A percentile compares a stretch with the other conserved stretches of the same genome.
These are phyloP conservation scores for Cutaneotrichosporon arboriforme DNA, from an alignment of 1,284 basidiomycete species.

Conservation along the genomic window DNA sequence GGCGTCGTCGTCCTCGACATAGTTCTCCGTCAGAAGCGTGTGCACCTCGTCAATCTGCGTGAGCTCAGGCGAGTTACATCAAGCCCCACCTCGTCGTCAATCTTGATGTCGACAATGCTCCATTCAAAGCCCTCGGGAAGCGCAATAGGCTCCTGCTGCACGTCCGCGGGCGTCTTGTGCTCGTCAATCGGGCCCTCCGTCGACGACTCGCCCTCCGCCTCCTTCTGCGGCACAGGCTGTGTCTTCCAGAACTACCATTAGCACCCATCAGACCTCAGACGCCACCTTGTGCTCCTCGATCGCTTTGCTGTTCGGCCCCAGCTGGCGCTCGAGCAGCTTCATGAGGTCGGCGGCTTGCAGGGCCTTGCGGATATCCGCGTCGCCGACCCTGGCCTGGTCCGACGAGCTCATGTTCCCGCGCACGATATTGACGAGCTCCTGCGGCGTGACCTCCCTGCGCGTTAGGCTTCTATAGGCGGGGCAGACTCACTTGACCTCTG, in stretches of 20 bases:
- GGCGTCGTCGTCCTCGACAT: slow-evolving; percentile 95
- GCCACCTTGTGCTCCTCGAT: slow-evolving; percentile 80
- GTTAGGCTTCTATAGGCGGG: not conserved
- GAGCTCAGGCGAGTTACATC: not conserved
- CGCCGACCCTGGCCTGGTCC: slow-evolving; percentile 1
- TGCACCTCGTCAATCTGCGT: slow-evolving; percentile 82
- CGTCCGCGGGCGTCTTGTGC: slow-evolving; percentile 67
- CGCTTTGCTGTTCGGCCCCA: slow-evolving; percentile 61
- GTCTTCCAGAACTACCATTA: slow-evolving; percentile 79
- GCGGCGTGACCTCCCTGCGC: slow-evolving; percentile 4
- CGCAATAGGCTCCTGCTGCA: slow-evolving; percentile 79
- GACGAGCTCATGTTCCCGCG: slow-evolving; percentile 10
- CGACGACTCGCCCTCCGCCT: slow-evolving; percentile 51
- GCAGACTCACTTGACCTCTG: not conserved
- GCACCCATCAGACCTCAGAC: slow-evolving; percentile 13
- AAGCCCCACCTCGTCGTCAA: slow-evolving; percentile 61
- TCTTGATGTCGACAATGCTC: slow-evolving; percentile 74
- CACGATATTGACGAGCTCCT: slow-evolving; percentile 11
- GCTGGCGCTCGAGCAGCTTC: slow-evolving; percentile 47
- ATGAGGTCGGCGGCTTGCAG: slow-evolving; percentile 47
- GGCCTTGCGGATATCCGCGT: slow-evolving; percentile 44
- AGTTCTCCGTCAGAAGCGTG: slow-evolving; percentile 84
- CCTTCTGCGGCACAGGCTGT: slow-evolving; percentile 79
- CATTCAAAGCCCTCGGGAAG: slow-evolving; percentile 93
- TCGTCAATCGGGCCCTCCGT: slow-evolving; percentile 88